Conservation (phyloP, 2,329 filamentous ascomycete species). For the Ophiostoma australiae region DNA sequence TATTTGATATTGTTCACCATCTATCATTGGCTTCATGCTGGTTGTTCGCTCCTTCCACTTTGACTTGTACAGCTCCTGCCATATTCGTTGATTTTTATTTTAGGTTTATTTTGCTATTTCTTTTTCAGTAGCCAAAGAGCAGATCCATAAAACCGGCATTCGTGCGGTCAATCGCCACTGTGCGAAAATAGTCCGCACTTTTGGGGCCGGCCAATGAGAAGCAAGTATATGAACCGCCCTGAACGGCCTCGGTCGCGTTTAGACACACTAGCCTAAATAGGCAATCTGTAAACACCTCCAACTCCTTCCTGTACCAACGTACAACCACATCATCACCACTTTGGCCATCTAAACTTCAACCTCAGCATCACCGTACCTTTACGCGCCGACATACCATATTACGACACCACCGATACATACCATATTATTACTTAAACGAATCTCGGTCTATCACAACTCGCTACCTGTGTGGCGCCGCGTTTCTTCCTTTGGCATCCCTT, state of each 20-base stretch:
- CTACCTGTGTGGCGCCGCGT: not conserved
- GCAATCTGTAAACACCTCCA: constrained; percentile 23
- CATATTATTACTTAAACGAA: too few species aligned
- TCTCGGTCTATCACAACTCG: not conserved
- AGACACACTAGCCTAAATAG: constrained; percentile 15
- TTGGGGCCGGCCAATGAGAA: not conserved
- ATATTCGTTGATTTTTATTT: not conserved
- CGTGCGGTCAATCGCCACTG: constrained; percentile 3
- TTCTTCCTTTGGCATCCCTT: not conserved
- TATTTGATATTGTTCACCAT: not conserved
- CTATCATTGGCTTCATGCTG: not conserved
- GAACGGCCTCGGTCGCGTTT: constrained; percentile 6
- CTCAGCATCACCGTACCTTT: not conserved
- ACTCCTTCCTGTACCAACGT: not conserved
- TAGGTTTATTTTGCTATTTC: not conserved
- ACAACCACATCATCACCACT: not conserved
- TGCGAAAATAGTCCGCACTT: constrained; percentile 12
- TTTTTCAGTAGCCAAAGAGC: not conserved
- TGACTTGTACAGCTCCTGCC: not conserved
- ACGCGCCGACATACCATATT: not conserved
- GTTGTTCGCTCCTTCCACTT: constrained; percentile 13
- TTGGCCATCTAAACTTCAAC: not conserved
- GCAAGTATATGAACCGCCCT: not conserved
- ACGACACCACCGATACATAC: not conserved
- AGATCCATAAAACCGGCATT: constrained; percentile 7